Percentiles rank a stretch among this genome's conserved stretches.
Evolutionary conservation across 768 basidiomycete species (phyloP).

Genomic region (Arthromyces matolae): DNA sequence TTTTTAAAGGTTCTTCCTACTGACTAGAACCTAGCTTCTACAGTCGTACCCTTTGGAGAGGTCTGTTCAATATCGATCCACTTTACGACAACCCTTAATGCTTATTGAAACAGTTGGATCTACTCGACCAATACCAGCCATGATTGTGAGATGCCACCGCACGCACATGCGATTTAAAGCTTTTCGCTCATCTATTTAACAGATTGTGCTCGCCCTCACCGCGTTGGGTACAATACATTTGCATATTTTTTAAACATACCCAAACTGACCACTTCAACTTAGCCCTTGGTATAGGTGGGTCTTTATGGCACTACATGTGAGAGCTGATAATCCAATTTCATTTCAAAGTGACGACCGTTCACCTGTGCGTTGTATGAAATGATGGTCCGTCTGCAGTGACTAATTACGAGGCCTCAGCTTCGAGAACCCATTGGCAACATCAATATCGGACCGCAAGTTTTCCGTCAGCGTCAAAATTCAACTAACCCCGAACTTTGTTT

Average conservation of each 20-base stretch:
- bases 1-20: not conserved
- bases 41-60: slow-evolving; percentile 9
- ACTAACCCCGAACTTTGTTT: not conserved
- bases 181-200: not conserved
- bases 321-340: not conserved
- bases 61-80: not conserved
- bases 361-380: not conserved
- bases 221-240: not conserved
- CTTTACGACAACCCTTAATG: not conserved
- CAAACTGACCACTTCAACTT: not conserved
- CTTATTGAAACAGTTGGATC: not conserved
- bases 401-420: not conserved
- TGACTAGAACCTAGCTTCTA: slow-evolving; percentile 1
- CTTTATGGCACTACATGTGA: not conserved
- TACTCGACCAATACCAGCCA: not conserved
- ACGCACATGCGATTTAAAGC: slow-evolving; percentile 2
- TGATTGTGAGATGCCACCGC: too few relatives aligned
- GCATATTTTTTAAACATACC: not conserved
- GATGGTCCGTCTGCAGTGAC: not conserved
- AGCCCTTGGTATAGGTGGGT: slow-evolving; percentile 9
- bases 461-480: not conserved
- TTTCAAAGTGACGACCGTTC: slow-evolving; percentile 6
- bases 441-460: slow-evolving; percentile 7
- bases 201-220: slow-evolving; percentile 5
- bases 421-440: slow-evolving; percentile 4